phyloP scores from a whole-genome alignment of 768 basidiomycete genomes.

The Lactarius deliciosus region DNA sequence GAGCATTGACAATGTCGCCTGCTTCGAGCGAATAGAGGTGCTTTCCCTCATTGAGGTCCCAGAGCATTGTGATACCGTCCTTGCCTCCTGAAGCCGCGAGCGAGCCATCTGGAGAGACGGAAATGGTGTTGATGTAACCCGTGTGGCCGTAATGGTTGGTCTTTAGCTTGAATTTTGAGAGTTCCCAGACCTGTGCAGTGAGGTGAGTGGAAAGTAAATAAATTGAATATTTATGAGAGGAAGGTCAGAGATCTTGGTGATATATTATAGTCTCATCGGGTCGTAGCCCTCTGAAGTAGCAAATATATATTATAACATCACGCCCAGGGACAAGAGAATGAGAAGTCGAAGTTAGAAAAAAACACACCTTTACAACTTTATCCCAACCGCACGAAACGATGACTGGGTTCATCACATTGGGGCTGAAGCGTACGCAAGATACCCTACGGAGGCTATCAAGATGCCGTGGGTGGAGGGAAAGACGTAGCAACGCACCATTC shows the following conservation, averaged over 20 bases:
- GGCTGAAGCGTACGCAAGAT: slow-evolving; percentile 98
- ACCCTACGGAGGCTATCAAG: slow-evolving; percentile 57
- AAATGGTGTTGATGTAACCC: slow-evolving; percentile 98
- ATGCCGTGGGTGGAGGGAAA: slow-evolving; percentile 3
- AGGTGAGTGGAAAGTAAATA: slow-evolving; percentile 8
- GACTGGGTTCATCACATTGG: slow-evolving; percentile 95
- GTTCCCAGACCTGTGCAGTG: slow-evolving; percentile 88
- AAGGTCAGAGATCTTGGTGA: slow-evolving; percentile 71
- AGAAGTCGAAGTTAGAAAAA: neutral
- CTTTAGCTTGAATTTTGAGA: slow-evolving; percentile 99
- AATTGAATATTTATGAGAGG: slow-evolving; percentile 1
- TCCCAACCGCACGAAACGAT: slow-evolving; percentile 99
- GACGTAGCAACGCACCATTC: slow-evolving; percentile 67
- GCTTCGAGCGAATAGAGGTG: slow-evolving; percentile 99
- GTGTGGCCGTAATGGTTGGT: slow-evolving; percentile 99
- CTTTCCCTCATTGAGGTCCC: slow-evolving; percentile 99
- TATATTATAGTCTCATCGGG: slow-evolving; percentile 54
- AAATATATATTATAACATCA: slow-evolving; percentile 43
- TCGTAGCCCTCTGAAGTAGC: slow-evolving; percentile 38
- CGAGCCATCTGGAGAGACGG: slow-evolving; percentile 98
- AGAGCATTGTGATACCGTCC: slow-evolving; percentile 99
- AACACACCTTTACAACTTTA: slow-evolving; percentile 96
- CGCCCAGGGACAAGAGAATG: slow-evolving; percentile 13
- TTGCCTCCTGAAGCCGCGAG: slow-evolving; percentile 99
- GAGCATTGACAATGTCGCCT: slow-evolving; percentile 96